Evolutionary conservation across 495 filamentous ascomycete species (phyloP).

Genomic region (Neurospora sp.): DNA sequence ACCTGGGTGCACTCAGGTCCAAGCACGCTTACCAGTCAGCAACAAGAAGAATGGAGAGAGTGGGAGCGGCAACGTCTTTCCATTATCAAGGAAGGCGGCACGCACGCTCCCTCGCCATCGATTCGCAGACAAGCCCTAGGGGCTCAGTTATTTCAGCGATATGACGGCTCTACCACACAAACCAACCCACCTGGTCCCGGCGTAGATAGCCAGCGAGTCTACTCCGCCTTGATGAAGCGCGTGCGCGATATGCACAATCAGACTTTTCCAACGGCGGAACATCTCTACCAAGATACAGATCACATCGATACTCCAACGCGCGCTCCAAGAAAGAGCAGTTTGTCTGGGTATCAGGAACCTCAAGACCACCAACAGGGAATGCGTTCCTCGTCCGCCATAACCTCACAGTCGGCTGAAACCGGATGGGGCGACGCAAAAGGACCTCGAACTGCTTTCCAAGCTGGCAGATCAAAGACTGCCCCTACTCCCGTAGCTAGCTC

Average conservation of each 20-base stretch:
- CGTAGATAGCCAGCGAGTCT: slow-evolving; percentile 57
- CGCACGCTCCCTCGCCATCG: slow-evolving; percentile 36
- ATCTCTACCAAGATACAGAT: neutral
- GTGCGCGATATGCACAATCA: slow-evolving; percentile 32
- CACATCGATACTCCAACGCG: neutral
- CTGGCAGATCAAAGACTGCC: neutral
- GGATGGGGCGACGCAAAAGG: neutral
- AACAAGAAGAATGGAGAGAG: slow-evolving; percentile 27
- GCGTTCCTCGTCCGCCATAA: neutral
- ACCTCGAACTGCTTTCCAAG: neutral
- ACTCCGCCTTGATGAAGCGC: slow-evolving; percentile 63
- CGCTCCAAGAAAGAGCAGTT: neutral
- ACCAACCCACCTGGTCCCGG: slow-evolving; percentile 4
- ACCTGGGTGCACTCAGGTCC: slow-evolving; percentile 61
- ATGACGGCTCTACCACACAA: neutral
- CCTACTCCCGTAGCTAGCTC: neutral
- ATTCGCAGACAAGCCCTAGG: slow-evolving; percentile 14
- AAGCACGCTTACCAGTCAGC: slow-evolving; percentile 33
- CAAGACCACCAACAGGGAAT: neutral
- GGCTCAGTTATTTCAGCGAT: slow-evolving; percentile 9
- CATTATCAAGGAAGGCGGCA: slow-evolving; percentile 54
- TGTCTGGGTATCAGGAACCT: neutral
- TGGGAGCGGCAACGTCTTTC: slow-evolving; percentile 51
- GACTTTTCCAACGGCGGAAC: slow-evolving; percentile 17
- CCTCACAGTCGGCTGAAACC: neutral